A percentile compares a stretch with the other conserved stretches of the same genome.
These are phyloP conservation scores for Fagus sylvatica DNA, from an alignment of 306 rosid species.

Conservation along the genomic window DNA sequence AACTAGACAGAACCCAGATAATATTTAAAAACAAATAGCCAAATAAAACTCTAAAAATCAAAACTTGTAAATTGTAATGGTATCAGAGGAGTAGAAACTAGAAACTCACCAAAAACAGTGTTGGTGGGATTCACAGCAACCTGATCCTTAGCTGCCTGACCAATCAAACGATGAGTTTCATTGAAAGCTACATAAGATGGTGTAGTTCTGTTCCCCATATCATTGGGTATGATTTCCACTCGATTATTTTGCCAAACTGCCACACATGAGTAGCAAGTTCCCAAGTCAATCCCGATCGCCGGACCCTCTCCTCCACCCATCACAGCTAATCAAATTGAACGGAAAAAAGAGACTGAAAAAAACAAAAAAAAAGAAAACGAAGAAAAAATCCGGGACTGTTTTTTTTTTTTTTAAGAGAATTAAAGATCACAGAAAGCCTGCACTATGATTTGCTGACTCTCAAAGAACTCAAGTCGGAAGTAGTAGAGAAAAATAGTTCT, in stretches of 20 bases:
- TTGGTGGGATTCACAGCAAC: slow-evolving; percentile 46
- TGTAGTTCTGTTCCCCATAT: slow-evolving; percentile 51
- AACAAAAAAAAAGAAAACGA: no score
- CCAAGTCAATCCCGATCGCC: slow-evolving; percentile 56
- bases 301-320: slow-evolving; percentile 41
- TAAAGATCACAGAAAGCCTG: neutral
- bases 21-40: neutral
- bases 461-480: no score
- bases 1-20: neutral
- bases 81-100: neutral
- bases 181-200: slow-evolving; percentile 59
- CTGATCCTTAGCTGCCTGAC: slow-evolving; percentile 42
- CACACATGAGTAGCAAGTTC: slow-evolving; percentile 50
- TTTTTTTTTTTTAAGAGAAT: neutral
- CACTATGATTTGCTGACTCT: no score
- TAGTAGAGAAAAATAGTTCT: no score
- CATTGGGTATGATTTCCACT: slow-evolving; percentile 55
- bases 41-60: neutral
- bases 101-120: slow-evolving; percentile 44
- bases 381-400: neutral
- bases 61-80: no score
- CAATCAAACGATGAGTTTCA: slow-evolving; percentile 36
- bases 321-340: slow-evolving; percentile 5
- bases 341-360: neutral
- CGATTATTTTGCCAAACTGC: slow-evolving; percentile 56